These are phyloP conservation scores for Hortaea werneckii DNA, from an alignment of 2,329 filamentous ascomycete species.

Conservation along the genomic window DNA sequence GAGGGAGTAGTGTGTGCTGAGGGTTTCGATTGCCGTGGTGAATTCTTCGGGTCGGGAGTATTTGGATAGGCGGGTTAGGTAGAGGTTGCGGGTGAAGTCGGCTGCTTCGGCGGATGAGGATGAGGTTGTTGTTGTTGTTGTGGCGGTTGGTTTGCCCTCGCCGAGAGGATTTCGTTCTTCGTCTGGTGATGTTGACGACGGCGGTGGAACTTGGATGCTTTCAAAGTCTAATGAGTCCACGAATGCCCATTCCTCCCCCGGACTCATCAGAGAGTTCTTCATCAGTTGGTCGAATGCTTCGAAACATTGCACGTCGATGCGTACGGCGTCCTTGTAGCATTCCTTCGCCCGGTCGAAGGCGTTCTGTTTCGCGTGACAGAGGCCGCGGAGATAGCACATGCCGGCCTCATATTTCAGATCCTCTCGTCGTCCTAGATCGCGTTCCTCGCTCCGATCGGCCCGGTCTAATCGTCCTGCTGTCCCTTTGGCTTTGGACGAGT, in stretches of 20 bases:
- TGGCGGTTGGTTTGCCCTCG: too few species aligned
- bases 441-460: constrained; percentile 49
- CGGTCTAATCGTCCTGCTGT: constrained; percentile 31
- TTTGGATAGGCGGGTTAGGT: constrained; percentile 89
- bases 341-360: constrained; percentile 95
- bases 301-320: constrained; percentile 95
- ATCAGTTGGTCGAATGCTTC: constrained; percentile 97
- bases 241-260: constrained; percentile 82
- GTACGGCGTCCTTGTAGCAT: constrained; percentile 94
- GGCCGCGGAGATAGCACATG: constrained; percentile 90
- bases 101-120: constrained; percentile 55
- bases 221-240: constrained; percentile 86
- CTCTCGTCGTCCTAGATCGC: constrained; percentile 58
- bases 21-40: constrained; percentile 73
- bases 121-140: too few species aligned
- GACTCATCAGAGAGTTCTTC: constrained; percentile 85
- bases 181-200: too few species aligned
- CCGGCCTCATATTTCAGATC: constrained; percentile 84
- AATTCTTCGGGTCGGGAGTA: constrained; percentile 82
- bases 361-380: constrained; percentile 95
- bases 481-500: constrained; percentile 27
- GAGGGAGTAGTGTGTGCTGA: constrained; percentile 89
- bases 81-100: constrained; percentile 90
- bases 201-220: constrained; percentile 54
- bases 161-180: too few species aligned